phyloP scores from a whole-genome alignment of 345 rosid species.

The Boechera stricta region DNA sequence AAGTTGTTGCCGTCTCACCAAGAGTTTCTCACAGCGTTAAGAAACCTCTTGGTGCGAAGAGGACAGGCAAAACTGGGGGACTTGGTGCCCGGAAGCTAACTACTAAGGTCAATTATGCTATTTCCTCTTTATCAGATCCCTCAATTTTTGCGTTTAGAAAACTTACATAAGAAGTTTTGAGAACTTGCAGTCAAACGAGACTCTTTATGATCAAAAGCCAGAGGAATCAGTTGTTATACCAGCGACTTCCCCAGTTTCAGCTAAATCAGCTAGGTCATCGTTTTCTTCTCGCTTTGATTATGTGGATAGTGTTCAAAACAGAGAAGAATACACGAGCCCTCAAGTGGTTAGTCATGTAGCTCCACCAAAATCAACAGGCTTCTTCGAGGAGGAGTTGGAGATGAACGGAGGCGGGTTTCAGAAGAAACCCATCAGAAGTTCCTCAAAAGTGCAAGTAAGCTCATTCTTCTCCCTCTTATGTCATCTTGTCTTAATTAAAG shows the following conservation, averaged over 20 bases:
- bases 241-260: conserved; percentile 57
- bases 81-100: conserved; percentile 94
- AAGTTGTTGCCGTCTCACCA: conserved; percentile 52
- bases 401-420: conserved; percentile 72
- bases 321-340: conserved; percentile 59
- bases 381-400: conserved; percentile 85
- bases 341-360: conserved; percentile 85
- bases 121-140: background rate
- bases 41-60: conserved; percentile 89
- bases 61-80: conserved; percentile 76
- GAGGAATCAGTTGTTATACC: conserved; percentile 59
- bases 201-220: conserved; percentile 94
- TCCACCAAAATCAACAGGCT: conserved; percentile 82
- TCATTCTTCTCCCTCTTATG: background rate
- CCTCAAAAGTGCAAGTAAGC: conserved; percentile 72
- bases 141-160: background rate
- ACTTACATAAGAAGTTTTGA: background rate
- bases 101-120: conserved; percentile 56
- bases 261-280: conserved; percentile 60
- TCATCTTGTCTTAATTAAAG: background rate
- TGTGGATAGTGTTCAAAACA: conserved; percentile 63
- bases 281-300: conserved; percentile 90
- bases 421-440: conserved; percentile 63
- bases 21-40: conserved; percentile 68
- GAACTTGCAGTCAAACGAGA: conserved; percentile 72